Evolutionary conservation across 495 filamentous ascomycete species (phyloP).

Genomic region (Tuber indicum): DNA sequence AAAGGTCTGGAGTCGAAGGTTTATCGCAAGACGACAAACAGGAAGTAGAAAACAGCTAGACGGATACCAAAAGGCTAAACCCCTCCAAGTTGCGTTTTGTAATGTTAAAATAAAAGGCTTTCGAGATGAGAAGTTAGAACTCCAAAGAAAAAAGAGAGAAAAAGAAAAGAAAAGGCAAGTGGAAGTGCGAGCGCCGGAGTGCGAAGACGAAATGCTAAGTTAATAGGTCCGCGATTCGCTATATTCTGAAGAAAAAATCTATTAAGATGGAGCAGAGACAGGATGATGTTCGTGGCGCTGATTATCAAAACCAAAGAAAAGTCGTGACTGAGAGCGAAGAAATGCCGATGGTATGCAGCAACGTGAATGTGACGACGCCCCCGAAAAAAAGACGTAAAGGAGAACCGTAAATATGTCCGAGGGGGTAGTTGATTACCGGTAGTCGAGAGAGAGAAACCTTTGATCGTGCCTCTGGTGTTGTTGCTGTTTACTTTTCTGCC

Average conservation of each 20-base stretch:
- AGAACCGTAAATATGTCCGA: conserved; percentile 22
- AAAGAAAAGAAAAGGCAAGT: conserved; percentile 14
- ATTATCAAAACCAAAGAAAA: conserved; percentile 40
- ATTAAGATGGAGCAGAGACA: conserved; percentile 31
- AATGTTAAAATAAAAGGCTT: conserved; percentile 13
- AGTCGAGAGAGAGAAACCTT: conserved; percentile 20
- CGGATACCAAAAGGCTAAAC: conserved; percentile 22
- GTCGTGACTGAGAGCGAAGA: conserved; percentile 26
- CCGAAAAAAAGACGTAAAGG: conserved; percentile 12
- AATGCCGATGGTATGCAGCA: conserved; percentile 35
- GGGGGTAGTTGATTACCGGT: conserved; percentile 18
- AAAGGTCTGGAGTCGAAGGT: not conserved
- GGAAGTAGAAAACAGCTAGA: not conserved
- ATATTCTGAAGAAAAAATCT: conserved; percentile 15
- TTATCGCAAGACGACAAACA: not conserved
- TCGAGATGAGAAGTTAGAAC: conserved; percentile 10
- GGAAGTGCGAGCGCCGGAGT: conserved; percentile 25
- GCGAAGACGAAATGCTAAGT: conserved; percentile 41
- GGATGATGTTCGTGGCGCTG: conserved; percentile 26
- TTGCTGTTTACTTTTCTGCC: conserved; percentile 3
- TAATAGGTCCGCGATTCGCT: conserved; percentile 42
- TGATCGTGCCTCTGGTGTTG: not conserved
- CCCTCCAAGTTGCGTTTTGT: conserved; percentile 12
- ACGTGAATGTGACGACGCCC: conserved; percentile 6
- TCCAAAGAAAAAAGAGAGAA: conserved; percentile 14